Percentiles rank a stretch among this genome's conserved stretches.
Evolutionary conservation across 2,329 filamentous ascomycete genomes (phyloP).

Genomic region (Talaromyces islandicus): DNA sequence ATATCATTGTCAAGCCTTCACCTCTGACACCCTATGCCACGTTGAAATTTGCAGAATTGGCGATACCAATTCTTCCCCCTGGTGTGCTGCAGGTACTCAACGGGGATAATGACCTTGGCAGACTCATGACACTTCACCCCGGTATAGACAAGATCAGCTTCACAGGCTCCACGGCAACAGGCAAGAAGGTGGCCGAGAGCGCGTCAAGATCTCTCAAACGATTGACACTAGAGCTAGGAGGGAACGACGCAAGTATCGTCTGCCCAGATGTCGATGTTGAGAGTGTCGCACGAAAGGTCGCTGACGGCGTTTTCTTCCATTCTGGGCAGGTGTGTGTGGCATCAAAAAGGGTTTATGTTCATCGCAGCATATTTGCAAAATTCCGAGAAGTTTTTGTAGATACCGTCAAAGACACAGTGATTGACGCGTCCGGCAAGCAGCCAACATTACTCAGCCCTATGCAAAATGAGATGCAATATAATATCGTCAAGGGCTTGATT

Average conservation of each 20-base stretch:
- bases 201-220: conserved; percentile 49
- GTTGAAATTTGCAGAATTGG: conserved; percentile 49
- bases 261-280: conserved; percentile 48
- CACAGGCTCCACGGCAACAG: conserved; percentile 50
- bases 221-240: conserved; percentile 49
- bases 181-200: conserved; percentile 46
- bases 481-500: conserved; percentile 49
- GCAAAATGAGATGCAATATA: conserved; percentile 57
- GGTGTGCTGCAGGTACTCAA: conserved; percentile 54
- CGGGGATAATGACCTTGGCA: conserved; percentile 51
- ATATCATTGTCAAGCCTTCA: conserved; percentile 51
- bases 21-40: conserved; percentile 51
- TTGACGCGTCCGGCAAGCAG: conserved; percentile 22
- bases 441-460: conserved; percentile 53
- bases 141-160: conserved; percentile 55
- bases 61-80: conserved; percentile 44
- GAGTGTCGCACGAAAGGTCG: conserved; percentile 27
- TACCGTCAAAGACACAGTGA: conserved; percentile 18
- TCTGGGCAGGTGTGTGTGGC: conserved; percentile 52
- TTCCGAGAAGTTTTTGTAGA: conserved; percentile 45
- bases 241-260: conserved; percentile 52
- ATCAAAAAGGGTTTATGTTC: conserved; percentile 53
- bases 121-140: conserved; percentile 48
- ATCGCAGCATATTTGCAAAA: conserved; percentile 46
- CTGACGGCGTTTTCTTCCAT: conserved; percentile 46